These are phyloP conservation scores for Lentithecium fluviatile DNA, from an alignment of 495 filamentous ascomycete genomes.

Conservation along the genomic window DNA sequence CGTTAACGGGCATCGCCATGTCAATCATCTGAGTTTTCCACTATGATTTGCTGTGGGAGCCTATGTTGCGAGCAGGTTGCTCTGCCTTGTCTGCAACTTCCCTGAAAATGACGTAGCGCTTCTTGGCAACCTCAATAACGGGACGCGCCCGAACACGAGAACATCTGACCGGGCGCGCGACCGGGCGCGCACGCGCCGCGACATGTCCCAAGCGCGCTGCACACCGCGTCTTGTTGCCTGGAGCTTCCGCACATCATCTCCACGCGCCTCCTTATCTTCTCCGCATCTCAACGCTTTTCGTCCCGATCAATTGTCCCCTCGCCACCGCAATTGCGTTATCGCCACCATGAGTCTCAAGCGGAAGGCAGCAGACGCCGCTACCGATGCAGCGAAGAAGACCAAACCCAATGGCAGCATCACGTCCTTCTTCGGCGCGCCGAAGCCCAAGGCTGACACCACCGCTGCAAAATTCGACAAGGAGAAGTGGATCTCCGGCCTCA, in stretches of 20 bases:
- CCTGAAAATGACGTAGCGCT: too few species aligned
- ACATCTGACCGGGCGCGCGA: not conserved
- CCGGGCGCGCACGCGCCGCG: not conserved
- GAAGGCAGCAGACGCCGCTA: slow-evolving; percentile 57
- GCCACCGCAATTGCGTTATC: not conserved
- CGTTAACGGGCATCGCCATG: not conserved
- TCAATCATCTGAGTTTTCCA: not conserved
- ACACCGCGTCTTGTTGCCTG: slow-evolving; percentile 17
- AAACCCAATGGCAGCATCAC: slow-evolving; percentile 66
- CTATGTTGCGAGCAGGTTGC: not conserved
- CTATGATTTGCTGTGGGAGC: not conserved
- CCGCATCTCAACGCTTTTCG: slow-evolving; percentile 4
- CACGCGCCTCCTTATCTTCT: not conserved
- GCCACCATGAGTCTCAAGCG: slow-evolving; percentile 60
- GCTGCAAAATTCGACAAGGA: slow-evolving; percentile 74
- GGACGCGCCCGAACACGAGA: too few species aligned
- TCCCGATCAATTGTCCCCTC: slow-evolving; percentile 14
- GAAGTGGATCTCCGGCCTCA: slow-evolving; percentile 78
- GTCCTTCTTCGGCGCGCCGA: slow-evolving; percentile 62
- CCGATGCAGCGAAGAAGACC: slow-evolving; percentile 64
- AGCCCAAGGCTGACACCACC: slow-evolving; percentile 41
- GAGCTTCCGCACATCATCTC: not conserved
- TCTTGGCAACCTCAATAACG: too few species aligned
- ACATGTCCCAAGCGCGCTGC: not conserved
- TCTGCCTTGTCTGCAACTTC: not conserved